Base-by-base conservation (phyloP, 2,329 filamentous ascomycete genomes). In the Sarocladium brachiariae region DNA sequence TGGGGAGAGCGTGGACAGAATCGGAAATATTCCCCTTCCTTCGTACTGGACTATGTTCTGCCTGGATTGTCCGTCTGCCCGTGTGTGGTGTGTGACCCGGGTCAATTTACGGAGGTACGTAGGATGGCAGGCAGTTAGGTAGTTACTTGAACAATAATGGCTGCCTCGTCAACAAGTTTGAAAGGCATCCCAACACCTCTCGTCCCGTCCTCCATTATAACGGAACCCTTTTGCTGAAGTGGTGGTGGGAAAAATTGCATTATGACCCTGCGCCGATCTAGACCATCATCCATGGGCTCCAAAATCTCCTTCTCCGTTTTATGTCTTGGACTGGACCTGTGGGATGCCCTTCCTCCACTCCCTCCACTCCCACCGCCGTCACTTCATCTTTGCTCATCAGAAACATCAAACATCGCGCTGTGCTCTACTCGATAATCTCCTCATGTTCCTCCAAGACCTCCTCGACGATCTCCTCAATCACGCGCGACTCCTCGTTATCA, bases 401-500 rank as follows among this genome's bases (percentile, higher is more conserved):
- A 59, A 58, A 59, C 52, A 57, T 59, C 52, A 59, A n/a, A n/a
- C n/a, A n/a, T n/a, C n/a, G n/a, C n/a, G 48, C 55, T 52, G 33
- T 30, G 39, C 4, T n/a, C 39, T 45, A 70, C 55, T 53, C 61
- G 48, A 83, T 65, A 58, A 83, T 70, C 70, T 97, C 93, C 76
- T 97, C 93, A 52, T 76, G 86, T 80, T 96, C 87, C 71, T 91
- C 81, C 49, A 84, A 68, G 19, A 84, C 92, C 73, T 96, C 91
- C 71, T 89, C 86, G 57, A 89, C 83, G 59, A 89, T 86, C 74
- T 92, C 87, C 71, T 97, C 93, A 56, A 96, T 90, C 55, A 95
- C 83, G 61, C 80, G 75, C 39, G 19, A 25, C 56, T 87, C 87
- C 69, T 87, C 81, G 53, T 80, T 83, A 58, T 78, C 79, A 14